Base-by-base conservation (phyloP, 495 filamentous ascomycete genomes). In the Penicillium goetzii region DNA sequence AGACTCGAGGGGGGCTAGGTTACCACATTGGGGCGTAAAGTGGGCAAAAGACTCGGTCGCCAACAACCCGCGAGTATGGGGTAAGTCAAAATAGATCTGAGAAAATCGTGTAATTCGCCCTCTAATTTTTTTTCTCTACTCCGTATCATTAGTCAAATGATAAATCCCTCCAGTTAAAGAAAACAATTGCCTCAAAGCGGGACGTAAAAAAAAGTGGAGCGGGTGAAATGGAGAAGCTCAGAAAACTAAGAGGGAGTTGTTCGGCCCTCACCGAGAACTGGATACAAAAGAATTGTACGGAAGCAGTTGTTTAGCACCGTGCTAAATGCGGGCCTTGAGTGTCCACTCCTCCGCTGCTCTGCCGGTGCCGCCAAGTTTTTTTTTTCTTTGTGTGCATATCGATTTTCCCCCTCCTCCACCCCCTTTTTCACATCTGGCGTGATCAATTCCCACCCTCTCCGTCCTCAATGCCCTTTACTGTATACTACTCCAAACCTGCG, bases 251-350 rank as follows among this genome's bases (percentile, higher is more conserved):
- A 59, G 60, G 59, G 53, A 47, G 21, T 51, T 52, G 32, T 47
- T 60, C 45, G 57, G 51, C 56, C 64, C 58, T 72, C 69, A 72
- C 69, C 69, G 69, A 61, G 64, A 72, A 59, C 67, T 69, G 38
- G 64, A 72, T 62, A 58, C 23, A 50, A 51, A 51, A 51, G 47
- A 51, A n/a, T 51, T 51, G 25, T 51, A 30, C 47, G 47, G 47
- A 51, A 28, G 47, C 47, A 51, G 47, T 28, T 30, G 11, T 30
- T 51, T 47, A 47, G 43, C 21, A 23, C 50, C 50, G 62, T 56
- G 23, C 38, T 26, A 36, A 55, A 32, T 45, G 36, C 60, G 58
- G 56, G 58, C 40, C 57, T 49, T 10, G 15, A 58, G 21, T n/a
- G 21, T 59, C 56, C 56, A 41, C 55, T 57, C 55, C 55, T 30